Evolutionary conservation across 805 yeast genomes (phyloP).

Genomic region (Starmera amethionina): DNA sequence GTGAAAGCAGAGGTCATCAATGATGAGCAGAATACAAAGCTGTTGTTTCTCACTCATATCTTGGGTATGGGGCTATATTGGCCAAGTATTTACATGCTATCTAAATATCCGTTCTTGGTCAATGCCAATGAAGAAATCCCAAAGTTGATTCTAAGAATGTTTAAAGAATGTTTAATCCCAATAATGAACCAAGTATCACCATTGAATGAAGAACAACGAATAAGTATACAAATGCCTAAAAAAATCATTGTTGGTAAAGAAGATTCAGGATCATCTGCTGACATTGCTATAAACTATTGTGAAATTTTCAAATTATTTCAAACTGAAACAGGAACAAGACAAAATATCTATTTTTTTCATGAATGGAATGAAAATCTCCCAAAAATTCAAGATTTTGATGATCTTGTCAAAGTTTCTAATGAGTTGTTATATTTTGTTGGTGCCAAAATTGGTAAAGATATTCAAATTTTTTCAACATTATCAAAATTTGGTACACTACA

Average conservation of each 20-base stretch:
- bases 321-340: constrained; percentile 4
- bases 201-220: constrained; percentile 4
- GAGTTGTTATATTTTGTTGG: constrained; percentile 46
- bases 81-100: constrained; percentile 50
- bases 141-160: constrained; percentile 36
- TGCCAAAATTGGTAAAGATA: constrained; percentile 37
- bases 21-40: constrained; percentile 23
- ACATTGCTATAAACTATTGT: background rate
- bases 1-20: too few relatives aligned
- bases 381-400: constrained; percentile 26
- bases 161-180: constrained; percentile 40
- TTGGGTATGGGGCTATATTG: constrained; percentile 51
- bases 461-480: constrained; percentile 42
- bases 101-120: constrained; percentile 53
- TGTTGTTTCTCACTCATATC: constrained; percentile 40
- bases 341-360: constrained; percentile 31
- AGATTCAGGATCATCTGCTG: background rate
- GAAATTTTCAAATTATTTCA: constrained; percentile 24
- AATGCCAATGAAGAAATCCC: constrained; percentile 41
- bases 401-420: constrained; percentile 36
- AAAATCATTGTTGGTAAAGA: constrained; percentile 10
- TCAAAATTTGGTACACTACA: constrained; percentile 47
- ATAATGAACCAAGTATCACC: constrained; percentile 24
- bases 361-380: constrained; percentile 40
- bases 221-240: constrained; percentile 16